A percentile compares a stretch with the other conserved stretches of the same genome.
These are phyloP conservation scores for Linum lewisii DNA, from an alignment of 345 rosid genomes.

Conservation along the genomic window DNA sequence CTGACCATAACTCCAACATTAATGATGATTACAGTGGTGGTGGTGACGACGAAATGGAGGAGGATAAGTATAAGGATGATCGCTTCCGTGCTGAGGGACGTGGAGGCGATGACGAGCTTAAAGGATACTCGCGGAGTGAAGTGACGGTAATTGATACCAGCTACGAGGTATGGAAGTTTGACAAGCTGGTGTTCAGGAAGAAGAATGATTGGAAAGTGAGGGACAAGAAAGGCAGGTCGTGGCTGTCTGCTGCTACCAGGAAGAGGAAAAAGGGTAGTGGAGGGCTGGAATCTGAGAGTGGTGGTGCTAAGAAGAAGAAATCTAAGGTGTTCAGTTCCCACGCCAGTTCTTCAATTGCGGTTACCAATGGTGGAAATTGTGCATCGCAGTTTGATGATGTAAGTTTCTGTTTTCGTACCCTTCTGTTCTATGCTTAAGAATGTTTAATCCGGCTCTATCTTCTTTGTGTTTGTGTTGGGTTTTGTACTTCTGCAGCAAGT, in stretches of 20 bases:
- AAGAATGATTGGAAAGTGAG: constrained; percentile 77
- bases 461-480: neutral
- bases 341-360: constrained; percentile 11
- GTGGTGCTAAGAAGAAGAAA: constrained; percentile 45
- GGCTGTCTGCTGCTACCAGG: constrained; percentile 12
- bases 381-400: constrained; percentile 18
- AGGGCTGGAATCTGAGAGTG: constrained; percentile 6
- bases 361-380: constrained; percentile 9
- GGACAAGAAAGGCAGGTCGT: constrained; percentile 67
- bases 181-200: constrained; percentile 66
- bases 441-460: neutral
- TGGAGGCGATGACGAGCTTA: constrained; percentile 41
- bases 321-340: constrained; percentile 26
- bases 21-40: constrained; percentile 9
- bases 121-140: constrained; percentile 83
- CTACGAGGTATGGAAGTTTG: constrained; percentile 69
- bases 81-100: constrained; percentile 19
- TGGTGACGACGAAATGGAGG: constrained; percentile 15
- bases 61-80: constrained; percentile 14
- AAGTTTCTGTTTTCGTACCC: constrained; percentile 11
- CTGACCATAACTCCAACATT: constrained; percentile 20
- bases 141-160: constrained; percentile 92
- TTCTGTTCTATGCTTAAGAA: neutral
- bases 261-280: constrained; percentile 56
- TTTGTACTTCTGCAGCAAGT: constrained; percentile 2